A percentile compares a stretch with the other conserved stretches of the same genome.
Conservation (phyloP, 2,329 filamentous ascomycete genomes). For the Xylaria sp. region DNA sequence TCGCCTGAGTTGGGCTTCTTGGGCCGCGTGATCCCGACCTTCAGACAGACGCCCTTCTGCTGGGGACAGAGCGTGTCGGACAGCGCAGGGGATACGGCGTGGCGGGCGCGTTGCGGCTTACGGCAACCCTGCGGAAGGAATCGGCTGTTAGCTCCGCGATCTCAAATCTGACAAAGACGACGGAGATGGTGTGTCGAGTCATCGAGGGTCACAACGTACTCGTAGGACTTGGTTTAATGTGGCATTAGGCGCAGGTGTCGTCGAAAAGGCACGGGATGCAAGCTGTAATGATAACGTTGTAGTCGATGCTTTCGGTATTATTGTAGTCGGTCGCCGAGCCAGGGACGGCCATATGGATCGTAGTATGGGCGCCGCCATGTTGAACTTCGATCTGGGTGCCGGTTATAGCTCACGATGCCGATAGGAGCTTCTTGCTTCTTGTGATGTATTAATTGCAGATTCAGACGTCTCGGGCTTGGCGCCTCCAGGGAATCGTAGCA, state of each 20-base stretch:
- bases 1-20: constrained; percentile 99
- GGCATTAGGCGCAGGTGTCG: constrained; percentile 64
- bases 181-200: not conserved
- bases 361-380: constrained; percentile 48
- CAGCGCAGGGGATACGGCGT: constrained; percentile 88
- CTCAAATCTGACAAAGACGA: not conserved
- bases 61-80: constrained; percentile 74
- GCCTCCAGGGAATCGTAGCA: not conserved
- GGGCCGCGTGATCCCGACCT: constrained; percentile 91
- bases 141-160: not conserved
- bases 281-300: constrained; percentile 34
- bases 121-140: constrained; percentile 71
- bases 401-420: constrained; percentile 21
- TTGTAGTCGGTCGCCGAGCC: constrained; percentile 44
- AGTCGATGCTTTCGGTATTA: constrained; percentile 42
- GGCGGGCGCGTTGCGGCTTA: constrained; percentile 80
- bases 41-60: constrained; percentile 95
- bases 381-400: constrained; percentile 15
- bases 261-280: constrained; percentile 62
- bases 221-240: constrained; percentile 79
- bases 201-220: constrained; percentile 48
- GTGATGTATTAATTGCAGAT: constrained; percentile 1
- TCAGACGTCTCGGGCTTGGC: constrained; percentile 1
- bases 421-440: too few relatives aligned
- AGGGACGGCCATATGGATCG: constrained; percentile 47